Conservation (phyloP, 1,284 basidiomycete genomes). For the Golubevia pallescens region DNA sequence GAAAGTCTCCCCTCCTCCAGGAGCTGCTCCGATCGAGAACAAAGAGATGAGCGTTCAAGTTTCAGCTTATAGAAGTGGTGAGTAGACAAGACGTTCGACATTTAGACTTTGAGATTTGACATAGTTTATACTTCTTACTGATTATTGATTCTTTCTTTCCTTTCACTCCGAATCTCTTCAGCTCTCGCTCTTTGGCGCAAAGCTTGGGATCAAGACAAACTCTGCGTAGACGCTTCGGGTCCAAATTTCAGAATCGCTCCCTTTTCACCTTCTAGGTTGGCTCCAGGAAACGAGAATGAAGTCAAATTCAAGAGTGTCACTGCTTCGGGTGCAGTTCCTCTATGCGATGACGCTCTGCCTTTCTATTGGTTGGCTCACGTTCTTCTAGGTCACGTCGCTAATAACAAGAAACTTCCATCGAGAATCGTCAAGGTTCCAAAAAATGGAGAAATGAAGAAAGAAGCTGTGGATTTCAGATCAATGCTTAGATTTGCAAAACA, state of each 20-base stretch:
- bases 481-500: constrained; percentile 47
- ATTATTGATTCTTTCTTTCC: too few species aligned
- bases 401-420: too few species aligned
- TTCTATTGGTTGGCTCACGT: constrained; percentile 50
- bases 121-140: too few species aligned
- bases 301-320: constrained; percentile 19
- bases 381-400: constrained; percentile 31
- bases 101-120: too few species aligned
- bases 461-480: constrained; percentile 28
- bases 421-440: too few species aligned
- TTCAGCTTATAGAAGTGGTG: too few species aligned
- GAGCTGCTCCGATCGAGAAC: too few species aligned
- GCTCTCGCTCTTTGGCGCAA: constrained; percentile 42
- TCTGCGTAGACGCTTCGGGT: constrained; percentile 35
- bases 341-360: constrained; percentile 47
- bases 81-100: too few species aligned
- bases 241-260: constrained; percentile 4
- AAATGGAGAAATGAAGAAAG: too few species aligned
- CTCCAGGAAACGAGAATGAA: too few species aligned
- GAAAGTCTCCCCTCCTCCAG: too few species aligned
- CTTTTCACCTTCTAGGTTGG: not conserved
- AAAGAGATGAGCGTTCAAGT: too few species aligned
- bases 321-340: constrained; percentile 42
- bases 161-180: not conserved
- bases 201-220: constrained; percentile 39